Conservation (phyloP, 768 basidiomycete genomes). For the Rhodosporidiobolus sp. region DNA sequence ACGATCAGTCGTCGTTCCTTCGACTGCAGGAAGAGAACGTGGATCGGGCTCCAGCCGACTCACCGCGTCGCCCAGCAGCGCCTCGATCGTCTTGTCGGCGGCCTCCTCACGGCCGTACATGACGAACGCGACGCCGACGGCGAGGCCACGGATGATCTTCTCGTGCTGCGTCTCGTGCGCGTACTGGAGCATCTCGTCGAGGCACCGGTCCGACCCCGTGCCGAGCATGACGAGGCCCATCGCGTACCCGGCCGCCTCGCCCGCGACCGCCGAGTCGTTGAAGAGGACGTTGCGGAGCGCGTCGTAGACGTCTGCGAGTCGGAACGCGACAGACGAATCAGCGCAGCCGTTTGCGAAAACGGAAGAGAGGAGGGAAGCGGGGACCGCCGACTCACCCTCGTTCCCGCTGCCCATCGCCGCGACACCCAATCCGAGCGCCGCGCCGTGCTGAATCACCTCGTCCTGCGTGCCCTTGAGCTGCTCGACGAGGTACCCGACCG, state of each 20-base stretch:
- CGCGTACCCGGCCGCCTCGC: slow-evolving; percentile 91
- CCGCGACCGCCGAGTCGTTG: slow-evolving; percentile 90
- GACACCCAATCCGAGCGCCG: slow-evolving; percentile 92
- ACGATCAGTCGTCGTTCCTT: not conserved
- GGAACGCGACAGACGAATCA: not conserved
- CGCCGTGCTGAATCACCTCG: slow-evolving; percentile 94
- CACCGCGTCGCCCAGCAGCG: slow-evolving; percentile 81
- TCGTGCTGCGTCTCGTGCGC: slow-evolving; percentile 97
- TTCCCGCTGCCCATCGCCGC: slow-evolving; percentile 90
- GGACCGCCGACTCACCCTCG: slow-evolving; percentile 51
- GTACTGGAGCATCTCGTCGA: slow-evolving; percentile 93
- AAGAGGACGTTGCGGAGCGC: slow-evolving; percentile 84
- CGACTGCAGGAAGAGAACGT: slow-evolving; percentile 11
- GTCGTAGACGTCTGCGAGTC: slow-evolving; percentile 71
- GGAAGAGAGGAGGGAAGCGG: not conserved
- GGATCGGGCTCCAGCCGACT: slow-evolving; percentile 33
- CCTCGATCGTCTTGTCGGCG: slow-evolving; percentile 76
- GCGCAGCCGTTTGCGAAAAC: not conserved
- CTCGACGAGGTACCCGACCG: slow-evolving; percentile 64
- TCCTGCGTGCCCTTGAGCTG: slow-evolving; percentile 69
- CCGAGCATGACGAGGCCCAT: slow-evolving; percentile 99
- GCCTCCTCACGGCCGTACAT: slow-evolving; percentile 90
- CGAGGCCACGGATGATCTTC: slow-evolving; percentile 95
- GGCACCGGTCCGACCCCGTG: slow-evolving; percentile 71
- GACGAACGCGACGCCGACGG: slow-evolving; percentile 86